phyloP scores from a whole-genome alignment of 2,329 filamentous ascomycete species.

The Colletotrichum echinochloae region DNA sequence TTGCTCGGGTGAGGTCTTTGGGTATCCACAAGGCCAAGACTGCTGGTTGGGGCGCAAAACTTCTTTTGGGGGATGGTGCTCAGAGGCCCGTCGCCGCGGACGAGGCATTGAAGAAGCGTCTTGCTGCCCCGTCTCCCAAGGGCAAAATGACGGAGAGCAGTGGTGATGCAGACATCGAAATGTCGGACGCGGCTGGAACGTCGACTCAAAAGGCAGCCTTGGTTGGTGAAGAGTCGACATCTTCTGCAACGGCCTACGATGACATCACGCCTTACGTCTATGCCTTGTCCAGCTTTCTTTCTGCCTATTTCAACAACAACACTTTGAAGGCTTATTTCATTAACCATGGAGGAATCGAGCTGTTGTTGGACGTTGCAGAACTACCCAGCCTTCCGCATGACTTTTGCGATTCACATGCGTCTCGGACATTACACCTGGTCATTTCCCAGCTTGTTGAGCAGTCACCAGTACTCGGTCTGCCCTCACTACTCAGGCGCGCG shows the following conservation, averaged over 20 bases:
- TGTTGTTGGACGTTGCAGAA: constrained; percentile 85
- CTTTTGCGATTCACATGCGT: constrained; percentile 75
- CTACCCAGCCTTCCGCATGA: constrained; percentile 83
- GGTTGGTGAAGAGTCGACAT: constrained; percentile 43
- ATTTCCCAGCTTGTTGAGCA: constrained; percentile 83
- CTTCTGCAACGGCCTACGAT: constrained; percentile 45
- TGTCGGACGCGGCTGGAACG: constrained; percentile 66
- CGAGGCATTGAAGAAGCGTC: constrained; percentile 51
- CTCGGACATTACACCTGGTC: constrained; percentile 78
- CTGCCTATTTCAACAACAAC: constrained; percentile 79
- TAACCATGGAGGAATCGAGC: constrained; percentile 82
- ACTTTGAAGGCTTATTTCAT: constrained; percentile 80
- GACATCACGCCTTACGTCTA: constrained; percentile 77
- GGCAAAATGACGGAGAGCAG: constrained; percentile 54
- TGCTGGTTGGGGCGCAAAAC: constrained; percentile 81
- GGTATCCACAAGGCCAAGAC: constrained; percentile 77
- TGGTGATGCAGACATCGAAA: constrained; percentile 69
- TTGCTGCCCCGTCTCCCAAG: constrained; percentile 45
- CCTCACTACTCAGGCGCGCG: constrained; percentile 81
- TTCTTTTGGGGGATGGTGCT: constrained; percentile 72
- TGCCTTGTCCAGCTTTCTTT: constrained; percentile 81
- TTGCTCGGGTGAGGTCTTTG: constrained; percentile 81
- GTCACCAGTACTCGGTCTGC: constrained; percentile 83
- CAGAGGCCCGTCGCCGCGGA: constrained; percentile 71
- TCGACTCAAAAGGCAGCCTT: constrained; percentile 42